Base-by-base conservation (phyloP, 805 yeast genomes). In the Metschnikowia bowlesiae region DNA sequence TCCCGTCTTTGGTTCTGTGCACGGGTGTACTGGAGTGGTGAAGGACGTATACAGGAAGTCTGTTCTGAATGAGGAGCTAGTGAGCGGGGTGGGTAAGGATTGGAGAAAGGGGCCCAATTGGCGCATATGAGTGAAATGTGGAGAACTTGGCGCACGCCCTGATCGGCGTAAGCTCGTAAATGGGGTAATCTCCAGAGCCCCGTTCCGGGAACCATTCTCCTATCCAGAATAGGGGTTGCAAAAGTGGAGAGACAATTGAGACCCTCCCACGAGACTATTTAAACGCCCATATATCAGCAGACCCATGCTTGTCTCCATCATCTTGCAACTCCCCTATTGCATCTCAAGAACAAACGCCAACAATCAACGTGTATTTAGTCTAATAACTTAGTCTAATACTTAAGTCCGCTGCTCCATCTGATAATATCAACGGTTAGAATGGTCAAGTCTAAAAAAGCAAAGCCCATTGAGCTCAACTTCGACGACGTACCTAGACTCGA, bases 401-500 rank as follows among this genome's bases (percentile, higher is more conserved):
- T 22, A 22, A 22, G 22, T 22, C 22, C 4, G 22, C 22, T 22
- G 22, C 22, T 22, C 22, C 22, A 22, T 22, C 22, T 22, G 22
- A 22, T 22, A 22, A 22, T 22, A 22, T 22, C 22, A 22, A 9
- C 26, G 14, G 9, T 29, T 13, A 26, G 7, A 45, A 55, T 53
- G 56, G 53, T 44, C 47, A 69, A 67, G 66, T 61, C 65, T 35
- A 70, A 65, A 55, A 71, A 66, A 53, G 32, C 18, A 26, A 55
- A 52, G 47, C 48, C 52, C 36, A 14, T 56, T 35, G 60, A 54
- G 39, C 63, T 73, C 54, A 71, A 72, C 53, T 62, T 73, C 47
- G 71, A 67, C 34, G 67, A 63, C 52, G 68, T 74, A 55, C 74
- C 71, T 50, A 64, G 59, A 48, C 62, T 73, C 61, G 66, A 63